Evolutionary conservation across 2,329 filamentous ascomycete species (phyloP).

Genomic region (Exophiala spinifera): DNA sequence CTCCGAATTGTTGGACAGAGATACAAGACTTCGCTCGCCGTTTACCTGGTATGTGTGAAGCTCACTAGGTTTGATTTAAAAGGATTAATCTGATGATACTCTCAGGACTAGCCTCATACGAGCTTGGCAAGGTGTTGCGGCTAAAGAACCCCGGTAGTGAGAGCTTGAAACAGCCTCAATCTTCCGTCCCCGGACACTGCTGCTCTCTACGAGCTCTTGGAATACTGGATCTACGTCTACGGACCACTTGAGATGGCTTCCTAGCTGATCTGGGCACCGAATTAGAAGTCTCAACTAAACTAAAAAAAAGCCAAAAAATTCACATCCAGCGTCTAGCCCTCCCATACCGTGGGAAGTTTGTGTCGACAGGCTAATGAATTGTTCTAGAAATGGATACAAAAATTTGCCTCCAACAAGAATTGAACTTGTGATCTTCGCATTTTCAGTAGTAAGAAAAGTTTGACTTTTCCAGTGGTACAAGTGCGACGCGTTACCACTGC

Average conservation of each 20-base stretch:
- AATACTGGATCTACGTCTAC: neutral
- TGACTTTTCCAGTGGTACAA: slow-evolving; percentile 11
- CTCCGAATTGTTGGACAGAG: neutral
- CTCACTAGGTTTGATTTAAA: neutral
- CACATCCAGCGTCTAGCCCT: neutral
- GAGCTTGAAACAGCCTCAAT: neutral
- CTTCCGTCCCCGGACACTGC: neutral
- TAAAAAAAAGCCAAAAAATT: neutral
- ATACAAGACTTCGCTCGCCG: neutral
- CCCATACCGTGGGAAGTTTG: no score
- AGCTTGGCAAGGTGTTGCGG: neutral
- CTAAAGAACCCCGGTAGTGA: neutral
- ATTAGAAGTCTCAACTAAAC: neutral
- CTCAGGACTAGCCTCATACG: neutral
- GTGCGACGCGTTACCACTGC: no score
- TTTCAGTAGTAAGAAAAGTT: neutral
- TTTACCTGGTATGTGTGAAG: neutral
- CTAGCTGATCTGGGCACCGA: slow-evolving; percentile 5
- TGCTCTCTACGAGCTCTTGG: neutral
- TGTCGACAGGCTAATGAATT: no score
- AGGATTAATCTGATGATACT: neutral
- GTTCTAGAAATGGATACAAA: neutral
- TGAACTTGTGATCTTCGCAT: slow-evolving; percentile 21
- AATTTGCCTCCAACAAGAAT: slow-evolving; percentile 19
- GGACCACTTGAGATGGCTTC: neutral